Evolutionary conservation across 1,284 basidiomycete species (phyloP).

Genomic region (Rhodofomes roseus): DNA sequence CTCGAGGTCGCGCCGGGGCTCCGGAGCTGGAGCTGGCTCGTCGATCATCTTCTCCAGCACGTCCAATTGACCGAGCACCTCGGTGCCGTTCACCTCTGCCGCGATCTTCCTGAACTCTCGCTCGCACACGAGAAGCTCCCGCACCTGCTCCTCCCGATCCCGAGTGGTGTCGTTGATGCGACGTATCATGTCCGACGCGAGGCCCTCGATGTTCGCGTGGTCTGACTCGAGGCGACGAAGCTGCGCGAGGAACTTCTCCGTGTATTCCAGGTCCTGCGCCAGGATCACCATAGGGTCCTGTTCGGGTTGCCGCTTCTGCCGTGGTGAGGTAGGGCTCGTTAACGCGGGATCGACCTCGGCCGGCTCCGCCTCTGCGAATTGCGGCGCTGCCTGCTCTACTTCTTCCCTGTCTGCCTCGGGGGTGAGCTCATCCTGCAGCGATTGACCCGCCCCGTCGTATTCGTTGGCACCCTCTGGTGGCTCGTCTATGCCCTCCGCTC

Average conservation of each 20-base stretch:
- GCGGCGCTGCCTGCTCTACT: slow-evolving; percentile 11
- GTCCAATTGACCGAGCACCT: slow-evolving; percentile 67
- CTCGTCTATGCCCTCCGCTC: slow-evolving; percentile 75
- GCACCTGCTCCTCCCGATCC: slow-evolving; percentile 73
- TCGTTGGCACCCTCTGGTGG: slow-evolving; percentile 19
- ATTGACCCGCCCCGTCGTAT: slow-evolving; percentile 2
- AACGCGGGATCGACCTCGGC: slow-evolving; percentile 42
- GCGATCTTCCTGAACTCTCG: slow-evolving; percentile 75
- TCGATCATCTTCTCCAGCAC: slow-evolving; percentile 51
- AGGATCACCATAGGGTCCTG: slow-evolving; percentile 70
- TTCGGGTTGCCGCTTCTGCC: slow-evolving; percentile 35
- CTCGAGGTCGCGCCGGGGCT: slow-evolving; percentile 26
- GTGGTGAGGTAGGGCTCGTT: slow-evolving; percentile 34
- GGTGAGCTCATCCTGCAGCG: slow-evolving; percentile 22
- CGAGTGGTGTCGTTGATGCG: slow-evolving; percentile 69
- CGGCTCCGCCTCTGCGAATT: slow-evolving; percentile 26
- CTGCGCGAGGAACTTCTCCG: slow-evolving; percentile 70
- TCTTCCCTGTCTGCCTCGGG: slow-evolving; percentile 9
- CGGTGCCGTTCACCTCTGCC: slow-evolving; percentile 69
- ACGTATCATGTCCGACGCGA: slow-evolving; percentile 74
- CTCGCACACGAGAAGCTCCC: slow-evolving; percentile 72
- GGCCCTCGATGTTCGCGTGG: slow-evolving; percentile 54
- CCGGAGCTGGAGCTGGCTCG: slow-evolving; percentile 21
- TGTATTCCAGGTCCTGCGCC: slow-evolving; percentile 68
- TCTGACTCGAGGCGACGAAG: slow-evolving; percentile 66